These are phyloP conservation scores for Periconia sp. DNA, from an alignment of 2,329 filamentous ascomycete species.

Conservation along the genomic window DNA sequence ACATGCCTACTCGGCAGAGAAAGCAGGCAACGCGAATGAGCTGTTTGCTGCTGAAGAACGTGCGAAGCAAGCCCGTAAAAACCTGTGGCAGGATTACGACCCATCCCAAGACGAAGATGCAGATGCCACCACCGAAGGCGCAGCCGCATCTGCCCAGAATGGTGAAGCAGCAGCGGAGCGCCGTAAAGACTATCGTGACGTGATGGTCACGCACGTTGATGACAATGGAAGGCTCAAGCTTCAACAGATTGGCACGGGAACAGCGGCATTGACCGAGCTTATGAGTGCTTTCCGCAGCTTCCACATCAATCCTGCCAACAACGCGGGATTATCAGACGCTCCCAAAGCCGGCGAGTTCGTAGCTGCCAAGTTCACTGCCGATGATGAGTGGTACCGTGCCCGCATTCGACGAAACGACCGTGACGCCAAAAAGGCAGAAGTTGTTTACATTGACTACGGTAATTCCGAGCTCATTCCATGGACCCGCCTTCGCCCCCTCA, in stretches of 20 bases:
- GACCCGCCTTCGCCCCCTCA: constrained; percentile 78
- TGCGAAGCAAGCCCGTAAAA: constrained; percentile 86
- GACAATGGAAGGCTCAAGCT: constrained; percentile 81
- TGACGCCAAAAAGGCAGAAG: constrained; percentile 79
- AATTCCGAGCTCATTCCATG: constrained; percentile 90
- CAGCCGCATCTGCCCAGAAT: constrained; percentile 50
- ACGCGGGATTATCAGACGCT: constrained; percentile 68
- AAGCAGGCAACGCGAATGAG: constrained; percentile 85
- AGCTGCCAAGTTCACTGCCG: constrained; percentile 84
- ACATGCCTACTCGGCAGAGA: constrained; percentile 93
- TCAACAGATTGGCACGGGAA: constrained; percentile 86
- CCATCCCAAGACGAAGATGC: constrained; percentile 78
- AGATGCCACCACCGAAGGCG: constrained; percentile 51
- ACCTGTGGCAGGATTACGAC: constrained; percentile 92
- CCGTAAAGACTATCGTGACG: constrained; percentile 91
- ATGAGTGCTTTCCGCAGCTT: constrained; percentile 92
- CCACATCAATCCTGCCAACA: constrained; percentile 83
- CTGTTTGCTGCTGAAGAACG: constrained; percentile 83
- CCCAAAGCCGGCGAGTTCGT: constrained; percentile 93
- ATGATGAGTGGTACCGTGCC: constrained; percentile 93
- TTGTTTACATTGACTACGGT: constrained; percentile 94
- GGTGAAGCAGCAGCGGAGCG: constrained; percentile 60
- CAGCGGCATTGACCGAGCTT: constrained; percentile 78
- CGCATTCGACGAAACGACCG: constrained; percentile 91
- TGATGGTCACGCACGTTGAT: constrained; percentile 89